Evolutionary conservation across 2,329 filamentous ascomycete genomes (phyloP).

Genomic region (Diaporthe capsici): DNA sequence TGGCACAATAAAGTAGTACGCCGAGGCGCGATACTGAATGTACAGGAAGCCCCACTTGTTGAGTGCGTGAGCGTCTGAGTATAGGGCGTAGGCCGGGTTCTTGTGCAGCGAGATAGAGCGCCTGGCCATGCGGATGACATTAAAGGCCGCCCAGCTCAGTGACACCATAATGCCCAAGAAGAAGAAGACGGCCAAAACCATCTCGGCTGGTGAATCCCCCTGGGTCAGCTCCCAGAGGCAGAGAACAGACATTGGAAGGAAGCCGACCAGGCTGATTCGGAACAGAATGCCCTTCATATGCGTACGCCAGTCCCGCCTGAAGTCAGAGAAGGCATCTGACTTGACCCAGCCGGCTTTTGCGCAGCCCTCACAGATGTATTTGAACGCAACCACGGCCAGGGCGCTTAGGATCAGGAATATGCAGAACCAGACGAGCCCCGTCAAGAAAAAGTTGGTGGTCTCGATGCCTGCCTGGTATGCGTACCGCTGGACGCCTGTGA

Average conservation of each 20-base stretch:
- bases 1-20: conserved; percentile 89
- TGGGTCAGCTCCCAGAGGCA: conserved; percentile 89
- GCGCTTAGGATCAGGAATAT: conserved; percentile 81
- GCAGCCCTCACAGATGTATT: conserved; percentile 79
- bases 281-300: conserved; percentile 86
- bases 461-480: conserved; percentile 87
- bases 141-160: conserved; percentile 83
- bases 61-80: conserved; percentile 85
- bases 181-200: conserved; percentile 85
- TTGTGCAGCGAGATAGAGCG: conserved; percentile 87
- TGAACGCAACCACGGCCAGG: conserved; percentile 79
- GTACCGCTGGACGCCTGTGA: conserved; percentile 84
- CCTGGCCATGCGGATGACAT: conserved; percentile 85
- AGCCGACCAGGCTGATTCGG: conserved; percentile 85
- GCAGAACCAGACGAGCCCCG: conserved; percentile 85
- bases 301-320: conserved; percentile 86
- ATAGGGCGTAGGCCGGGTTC: conserved; percentile 91
- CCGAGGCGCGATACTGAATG: conserved; percentile 88
- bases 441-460: conserved; percentile 87
- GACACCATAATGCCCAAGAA: conserved; percentile 81
- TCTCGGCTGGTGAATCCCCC: conserved; percentile 82
- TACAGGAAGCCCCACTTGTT: conserved; percentile 97
- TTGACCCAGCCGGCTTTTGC: conserved; percentile 81
- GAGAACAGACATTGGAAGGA: conserved; percentile 86
- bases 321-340: conserved; percentile 85